A percentile compares a stretch with the other conserved stretches of the same genome.
These are phyloP conservation scores for Prunus davidiana DNA, from an alignment of 306 rosid species.

Conservation along the genomic window DNA sequence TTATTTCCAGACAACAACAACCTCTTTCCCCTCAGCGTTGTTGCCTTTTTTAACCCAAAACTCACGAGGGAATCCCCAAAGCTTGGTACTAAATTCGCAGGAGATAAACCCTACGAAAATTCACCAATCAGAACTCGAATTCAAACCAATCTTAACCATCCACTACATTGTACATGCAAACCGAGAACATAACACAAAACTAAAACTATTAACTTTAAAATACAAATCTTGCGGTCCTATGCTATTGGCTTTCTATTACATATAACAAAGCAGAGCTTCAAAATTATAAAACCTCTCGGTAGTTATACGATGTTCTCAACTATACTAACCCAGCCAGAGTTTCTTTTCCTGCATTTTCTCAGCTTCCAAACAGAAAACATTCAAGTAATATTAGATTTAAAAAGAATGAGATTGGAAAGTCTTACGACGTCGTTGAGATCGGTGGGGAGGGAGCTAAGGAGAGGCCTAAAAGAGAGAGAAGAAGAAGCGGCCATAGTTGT, in stretches of 20 bases:
- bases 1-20: constrained; percentile 20
- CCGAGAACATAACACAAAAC: background rate
- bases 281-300: background rate
- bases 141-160: background rate
- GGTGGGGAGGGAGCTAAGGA: constrained; percentile 13
- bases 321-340: too few relatives aligned
- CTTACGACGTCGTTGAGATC: constrained; percentile 37
- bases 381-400: background rate
- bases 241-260: background rate
- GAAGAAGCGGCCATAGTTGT: constrained; percentile 36
- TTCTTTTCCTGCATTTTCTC: background rate
- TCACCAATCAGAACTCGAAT: constrained; percentile 24
- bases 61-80: constrained; percentile 37
- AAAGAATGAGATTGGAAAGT: background rate
- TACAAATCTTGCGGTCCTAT: background rate
- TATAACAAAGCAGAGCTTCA: background rate
- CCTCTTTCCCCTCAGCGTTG: constrained; percentile 25
- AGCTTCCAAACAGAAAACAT: background rate
- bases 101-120: constrained; percentile 35
- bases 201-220: background rate
- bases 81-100: constrained; percentile 30
- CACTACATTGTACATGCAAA: background rate
- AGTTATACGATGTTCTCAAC: too few relatives aligned
- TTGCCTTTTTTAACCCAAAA: constrained; percentile 34
- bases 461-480: constrained; percentile 27